Percentiles rank a stretch among this genome's conserved stretches.
Evolutionary conservation across 805 yeast genomes (phyloP).

Genomic region (Kluyveromyces dobzhanskii): DNA sequence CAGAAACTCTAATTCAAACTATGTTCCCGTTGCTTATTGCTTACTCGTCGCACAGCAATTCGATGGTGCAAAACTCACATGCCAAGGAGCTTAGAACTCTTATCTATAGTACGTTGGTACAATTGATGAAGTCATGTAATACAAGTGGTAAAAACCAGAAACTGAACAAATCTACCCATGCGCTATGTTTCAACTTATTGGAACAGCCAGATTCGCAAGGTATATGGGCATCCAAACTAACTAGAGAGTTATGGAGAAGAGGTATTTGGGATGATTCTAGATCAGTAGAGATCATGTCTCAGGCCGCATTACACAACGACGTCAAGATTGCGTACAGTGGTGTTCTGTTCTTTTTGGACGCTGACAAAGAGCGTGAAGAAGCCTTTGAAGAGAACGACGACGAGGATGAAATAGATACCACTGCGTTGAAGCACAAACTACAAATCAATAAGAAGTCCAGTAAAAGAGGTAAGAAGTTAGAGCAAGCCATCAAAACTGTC

Average conservation of each 20-base stretch:
- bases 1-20: conserved; percentile 78
- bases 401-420: conserved; percentile 70
- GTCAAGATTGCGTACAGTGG: conserved; percentile 83
- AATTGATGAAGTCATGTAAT: conserved; percentile 73
- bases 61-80: conserved; percentile 44
- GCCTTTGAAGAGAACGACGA: conserved; percentile 61
- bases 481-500: conserved; percentile 57
- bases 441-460: conserved; percentile 74
- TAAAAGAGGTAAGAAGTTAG: conserved; percentile 74
- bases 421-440: conserved; percentile 69
- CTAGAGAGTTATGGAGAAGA: conserved; percentile 94
- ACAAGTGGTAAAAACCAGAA: conserved; percentile 86
- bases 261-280: conserved; percentile 98
- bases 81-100: conserved; percentile 79
- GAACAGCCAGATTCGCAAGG: conserved; percentile 79
- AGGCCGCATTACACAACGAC: conserved; percentile 85
- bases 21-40: conserved; percentile 75
- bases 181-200: conserved; percentile 76
- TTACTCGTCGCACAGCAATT: conserved; percentile 44
- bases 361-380: conserved; percentile 74
- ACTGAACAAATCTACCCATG: conserved; percentile 84
- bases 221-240: conserved; percentile 90
- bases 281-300: conserved; percentile 96
- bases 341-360: conserved; percentile 84
- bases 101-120: conserved; percentile 69